A percentile compares a stretch with the other conserved stretches of the same genome.
Conservation (phyloP, 2,329 filamentous ascomycete species). For the Microascus cirrosus region DNA sequence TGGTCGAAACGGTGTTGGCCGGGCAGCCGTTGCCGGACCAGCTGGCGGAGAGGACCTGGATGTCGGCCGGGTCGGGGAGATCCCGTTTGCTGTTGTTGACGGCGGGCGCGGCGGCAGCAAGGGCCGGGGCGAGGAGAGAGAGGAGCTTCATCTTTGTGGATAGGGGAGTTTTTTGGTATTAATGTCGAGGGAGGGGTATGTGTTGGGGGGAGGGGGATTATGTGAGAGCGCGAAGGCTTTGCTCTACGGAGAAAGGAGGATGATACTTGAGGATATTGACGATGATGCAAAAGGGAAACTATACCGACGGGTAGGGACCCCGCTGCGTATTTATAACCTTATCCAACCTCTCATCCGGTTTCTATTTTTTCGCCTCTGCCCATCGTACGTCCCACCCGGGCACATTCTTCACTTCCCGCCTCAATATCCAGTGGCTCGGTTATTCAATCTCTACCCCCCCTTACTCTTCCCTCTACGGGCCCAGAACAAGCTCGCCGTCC, state of each 20-base stretch:
- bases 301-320: neutral
- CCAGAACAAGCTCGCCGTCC: neutral
- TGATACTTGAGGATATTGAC: conserved; percentile 1
- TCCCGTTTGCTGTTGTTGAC: conserved; percentile 18
- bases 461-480: neutral
- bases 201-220: neutral
- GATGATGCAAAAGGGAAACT: neutral
- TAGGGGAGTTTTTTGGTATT: conserved; percentile 1
- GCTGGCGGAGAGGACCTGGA: conserved; percentile 26
- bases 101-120: conserved; percentile 23
- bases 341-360: neutral
- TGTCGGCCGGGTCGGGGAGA: conserved; percentile 24
- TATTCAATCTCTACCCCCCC: neutral
- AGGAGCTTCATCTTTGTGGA: conserved; percentile 22
- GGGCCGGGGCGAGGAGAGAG: conserved; percentile 20
- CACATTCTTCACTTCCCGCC: neutral
- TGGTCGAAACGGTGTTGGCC: conserved; percentile 28
- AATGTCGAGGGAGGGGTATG: too few relatives aligned
- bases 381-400: neutral
- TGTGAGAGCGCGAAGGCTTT: neutral
- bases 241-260: neutral
- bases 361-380: neutral
- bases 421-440: neutral
- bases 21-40: conserved; percentile 33
- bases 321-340: conserved; percentile 3